phyloP scores from a whole-genome alignment of 345 rosid species.

The Hibiscus trionum region DNA sequence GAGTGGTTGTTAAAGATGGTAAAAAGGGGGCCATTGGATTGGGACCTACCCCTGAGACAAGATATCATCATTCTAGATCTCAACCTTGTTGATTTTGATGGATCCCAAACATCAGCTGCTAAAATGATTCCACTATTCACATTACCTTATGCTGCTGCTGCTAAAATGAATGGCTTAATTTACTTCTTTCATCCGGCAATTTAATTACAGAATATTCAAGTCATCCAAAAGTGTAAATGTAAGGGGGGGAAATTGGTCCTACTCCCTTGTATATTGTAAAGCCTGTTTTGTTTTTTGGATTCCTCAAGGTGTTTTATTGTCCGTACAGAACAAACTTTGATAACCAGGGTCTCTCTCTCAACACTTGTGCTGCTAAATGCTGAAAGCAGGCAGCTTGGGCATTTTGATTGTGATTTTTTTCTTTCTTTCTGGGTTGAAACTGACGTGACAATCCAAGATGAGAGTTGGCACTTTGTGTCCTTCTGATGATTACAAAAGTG shows the following conservation, averaged over 20 bases:
- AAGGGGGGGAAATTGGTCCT: not conserved
- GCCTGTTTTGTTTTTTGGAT: not conserved
- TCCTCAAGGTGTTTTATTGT: not conserved
- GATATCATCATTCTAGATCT: conserved; percentile 1
- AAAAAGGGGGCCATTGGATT: not conserved
- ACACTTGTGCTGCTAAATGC: not conserved
- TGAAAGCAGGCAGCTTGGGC: not conserved
- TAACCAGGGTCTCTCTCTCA: not conserved
- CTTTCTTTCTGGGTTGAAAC: not conserved
- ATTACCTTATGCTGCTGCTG: too few species aligned
- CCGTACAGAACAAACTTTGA: not conserved
- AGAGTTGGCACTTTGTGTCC: not conserved
- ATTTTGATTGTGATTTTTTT: not conserved
- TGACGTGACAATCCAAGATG: conserved; percentile 1
- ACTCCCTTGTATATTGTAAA: not conserved
- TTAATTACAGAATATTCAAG: too few species aligned
- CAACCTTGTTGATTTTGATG: conserved; percentile 2
- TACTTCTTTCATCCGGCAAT: too few species aligned
- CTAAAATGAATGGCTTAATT: too few species aligned
- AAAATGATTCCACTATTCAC: too few species aligned
- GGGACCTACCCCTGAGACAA: not conserved
- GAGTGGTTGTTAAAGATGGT: not conserved
- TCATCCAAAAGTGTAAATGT: too few species aligned
- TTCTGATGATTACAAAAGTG: conserved; percentile 1
- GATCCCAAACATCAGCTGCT: not conserved